Evolutionary conservation across 148 eudicot species (phyloP), one percentile per base, ranked within the genome.

Genomic region (Silene latifolia): DNA sequence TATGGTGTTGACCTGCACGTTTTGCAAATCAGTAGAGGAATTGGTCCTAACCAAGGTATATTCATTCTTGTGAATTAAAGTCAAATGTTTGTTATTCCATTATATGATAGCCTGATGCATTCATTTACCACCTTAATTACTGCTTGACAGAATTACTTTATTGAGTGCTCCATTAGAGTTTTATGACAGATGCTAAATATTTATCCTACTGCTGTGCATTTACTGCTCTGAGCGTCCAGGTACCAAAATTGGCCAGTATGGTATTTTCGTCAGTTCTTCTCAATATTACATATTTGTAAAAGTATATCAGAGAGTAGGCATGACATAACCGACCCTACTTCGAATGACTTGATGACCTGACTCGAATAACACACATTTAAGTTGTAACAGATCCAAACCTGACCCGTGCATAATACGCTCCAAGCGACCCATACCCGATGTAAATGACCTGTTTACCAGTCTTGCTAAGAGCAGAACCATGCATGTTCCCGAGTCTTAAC

Each of bases 1-100:
- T 67, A 67, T 57, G 57, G 51, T 69, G 25, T 74, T 79, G 82
- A 79, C 82, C 78, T 79, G 78, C 82, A 79, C 82, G 82, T 61
- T 74, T 74, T 69, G 78, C 48, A 69, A 17, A 75, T 27, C 63
- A 63, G 57, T 13, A 19, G 4, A 66, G 21, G 67, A 72, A 73
- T 29, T 66, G 23, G 72, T 66, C 76, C 27, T 63, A 24, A 67
- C 13, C 23, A 12, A 39, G 3, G 29, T 63, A 17, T 58, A 71
- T 77, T 60, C 25, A 13, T 60, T 62, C 60, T 35, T 67, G 39
- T 65, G 14, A 29, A 46, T 32, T 17, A 66, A 57, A 67, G 73
- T 68, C 78, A 53, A 66, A 70, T 70, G 61, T 70, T 51, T 69
- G 73, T 57, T 58, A 67, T 62, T 67, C 20, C 69, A 20, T 56